Conservation (phyloP, 176 grass and related monocot species). For the Carex scoparia region DNA sequence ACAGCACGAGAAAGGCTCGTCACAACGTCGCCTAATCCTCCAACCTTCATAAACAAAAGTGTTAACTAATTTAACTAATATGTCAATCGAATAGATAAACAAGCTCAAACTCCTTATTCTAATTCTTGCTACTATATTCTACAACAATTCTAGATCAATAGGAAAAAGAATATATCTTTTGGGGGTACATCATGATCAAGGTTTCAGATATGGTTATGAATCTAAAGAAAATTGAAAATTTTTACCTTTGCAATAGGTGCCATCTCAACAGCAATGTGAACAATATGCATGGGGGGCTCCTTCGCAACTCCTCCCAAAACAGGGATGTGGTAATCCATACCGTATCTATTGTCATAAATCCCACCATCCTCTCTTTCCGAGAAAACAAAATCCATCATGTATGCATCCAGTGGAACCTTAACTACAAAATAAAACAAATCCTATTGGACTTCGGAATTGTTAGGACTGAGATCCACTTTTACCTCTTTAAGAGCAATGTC, state of each 20-base stretch:
- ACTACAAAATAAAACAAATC: constrained; percentile 43
- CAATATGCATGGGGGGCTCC: constrained; percentile 93
- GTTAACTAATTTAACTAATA: background rate
- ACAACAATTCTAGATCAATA: background rate
- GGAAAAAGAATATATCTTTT: background rate
- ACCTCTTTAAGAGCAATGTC: background rate
- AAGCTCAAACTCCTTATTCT: background rate
- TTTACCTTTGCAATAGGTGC: constrained; percentile 95
- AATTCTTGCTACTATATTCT: background rate
- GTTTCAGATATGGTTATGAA: background rate
- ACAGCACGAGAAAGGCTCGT: constrained; percentile 97
- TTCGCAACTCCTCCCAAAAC: constrained; percentile 55
- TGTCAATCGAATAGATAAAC: constrained; percentile 10
- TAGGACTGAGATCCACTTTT: background rate
- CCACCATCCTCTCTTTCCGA: constrained; percentile 86
- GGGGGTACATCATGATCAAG: background rate
- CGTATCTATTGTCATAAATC: constrained; percentile 79
- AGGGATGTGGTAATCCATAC: constrained; percentile 90
- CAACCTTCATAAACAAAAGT: constrained; percentile 46
- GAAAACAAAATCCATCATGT: constrained; percentile 99
- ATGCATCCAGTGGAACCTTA: constrained; percentile 83
- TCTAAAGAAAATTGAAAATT: background rate
- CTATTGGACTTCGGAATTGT: background rate
- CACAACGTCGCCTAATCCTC: constrained; percentile 93
- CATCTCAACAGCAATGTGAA: constrained; percentile 93